Evolutionary conservation across 495 filamentous ascomycete species (phyloP).

Genomic region (Hyaloscypha bicolor): DNA sequence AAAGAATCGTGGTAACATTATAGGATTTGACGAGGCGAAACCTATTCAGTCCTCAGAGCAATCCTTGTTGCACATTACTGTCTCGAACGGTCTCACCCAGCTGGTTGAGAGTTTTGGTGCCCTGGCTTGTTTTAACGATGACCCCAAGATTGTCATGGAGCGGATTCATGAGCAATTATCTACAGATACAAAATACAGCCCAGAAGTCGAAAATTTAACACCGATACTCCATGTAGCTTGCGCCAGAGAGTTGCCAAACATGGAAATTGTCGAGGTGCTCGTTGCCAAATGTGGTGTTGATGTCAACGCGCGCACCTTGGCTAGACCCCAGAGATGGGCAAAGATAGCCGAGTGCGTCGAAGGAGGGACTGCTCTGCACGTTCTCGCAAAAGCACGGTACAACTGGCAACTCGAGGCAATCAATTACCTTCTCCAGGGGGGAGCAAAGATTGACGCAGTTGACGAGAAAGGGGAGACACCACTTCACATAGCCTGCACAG

Average conservation of each 20-base stretch:
- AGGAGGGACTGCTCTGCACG: constrained; percentile 41
- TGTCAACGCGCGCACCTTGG: constrained; percentile 30
- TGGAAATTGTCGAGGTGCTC: constrained; percentile 44
- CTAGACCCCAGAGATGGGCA: neutral
- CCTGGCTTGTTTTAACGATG: constrained; percentile 14
- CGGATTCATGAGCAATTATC: constrained; percentile 23
- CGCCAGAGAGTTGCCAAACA: constrained; percentile 40
- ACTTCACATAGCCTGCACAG: constrained; percentile 37
- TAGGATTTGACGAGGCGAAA: neutral
- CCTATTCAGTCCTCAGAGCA: neutral
- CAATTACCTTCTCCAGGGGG: constrained; percentile 43
- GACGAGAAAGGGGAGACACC: constrained; percentile 43
- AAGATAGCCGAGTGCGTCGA: constrained; percentile 7
- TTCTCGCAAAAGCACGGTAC: constrained; percentile 38
- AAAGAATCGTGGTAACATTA: constrained; percentile 14
- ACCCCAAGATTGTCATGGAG: constrained; percentile 9
- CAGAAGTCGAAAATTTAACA: neutral
- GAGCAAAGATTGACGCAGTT: constrained; percentile 42
- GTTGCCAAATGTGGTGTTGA: constrained; percentile 44
- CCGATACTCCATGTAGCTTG: constrained; percentile 20
- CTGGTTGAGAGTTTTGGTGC: constrained; percentile 5
- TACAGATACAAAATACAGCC: constrained; percentile 12
- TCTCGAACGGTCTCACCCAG: constrained; percentile 17
- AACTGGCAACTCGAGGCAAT: constrained; percentile 52
- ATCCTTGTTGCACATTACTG: constrained; percentile 13